Conservation (phyloP, 805 yeast genomes). For the Yarrowia sp. region DNA sequence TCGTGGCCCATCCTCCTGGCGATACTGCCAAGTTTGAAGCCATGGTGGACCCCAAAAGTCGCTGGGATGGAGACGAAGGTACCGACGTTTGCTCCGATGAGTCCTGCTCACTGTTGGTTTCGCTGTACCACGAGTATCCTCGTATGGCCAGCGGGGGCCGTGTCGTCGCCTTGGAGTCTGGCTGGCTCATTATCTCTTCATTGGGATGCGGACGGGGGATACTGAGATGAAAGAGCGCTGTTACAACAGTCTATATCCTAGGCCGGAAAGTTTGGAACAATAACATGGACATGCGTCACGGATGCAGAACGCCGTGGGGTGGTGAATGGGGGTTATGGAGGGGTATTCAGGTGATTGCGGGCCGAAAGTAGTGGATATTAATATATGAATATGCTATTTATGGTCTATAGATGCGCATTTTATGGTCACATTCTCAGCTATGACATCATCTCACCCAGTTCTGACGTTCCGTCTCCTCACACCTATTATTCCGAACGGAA, state of each 20-base stretch:
- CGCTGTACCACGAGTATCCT: conserved; percentile 35
- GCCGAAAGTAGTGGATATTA: too few relatives aligned
- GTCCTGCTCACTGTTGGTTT: conserved; percentile 21
- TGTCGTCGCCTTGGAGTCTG: conserved; percentile 20
- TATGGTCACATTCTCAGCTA: too few relatives aligned
- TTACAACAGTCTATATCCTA: background rate
- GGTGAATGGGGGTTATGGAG: background rate
- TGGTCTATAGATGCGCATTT: too few relatives aligned
- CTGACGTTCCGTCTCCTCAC: background rate
- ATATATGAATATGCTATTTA: background rate
- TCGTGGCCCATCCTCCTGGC: conserved; percentile 30
- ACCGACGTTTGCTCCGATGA: conserved; percentile 8
- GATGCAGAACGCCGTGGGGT: background rate
- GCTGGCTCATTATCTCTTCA: conserved; percentile 12
- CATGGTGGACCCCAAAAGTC: conserved; percentile 11
- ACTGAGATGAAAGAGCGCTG: background rate
- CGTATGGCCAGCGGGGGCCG: conserved; percentile 25
- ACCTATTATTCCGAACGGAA: background rate
- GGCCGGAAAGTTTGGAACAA: conserved; percentile 26
- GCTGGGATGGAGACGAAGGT: conserved; percentile 24
- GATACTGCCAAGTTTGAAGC: background rate
- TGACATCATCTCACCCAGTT: background rate
- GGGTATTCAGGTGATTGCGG: background rate
- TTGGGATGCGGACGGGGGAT: background rate
- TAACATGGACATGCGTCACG: conserved; percentile 6